These are phyloP conservation scores for Penicillium manginii DNA, from an alignment of 495 filamentous ascomycete genomes.

Conservation along the genomic window DNA sequence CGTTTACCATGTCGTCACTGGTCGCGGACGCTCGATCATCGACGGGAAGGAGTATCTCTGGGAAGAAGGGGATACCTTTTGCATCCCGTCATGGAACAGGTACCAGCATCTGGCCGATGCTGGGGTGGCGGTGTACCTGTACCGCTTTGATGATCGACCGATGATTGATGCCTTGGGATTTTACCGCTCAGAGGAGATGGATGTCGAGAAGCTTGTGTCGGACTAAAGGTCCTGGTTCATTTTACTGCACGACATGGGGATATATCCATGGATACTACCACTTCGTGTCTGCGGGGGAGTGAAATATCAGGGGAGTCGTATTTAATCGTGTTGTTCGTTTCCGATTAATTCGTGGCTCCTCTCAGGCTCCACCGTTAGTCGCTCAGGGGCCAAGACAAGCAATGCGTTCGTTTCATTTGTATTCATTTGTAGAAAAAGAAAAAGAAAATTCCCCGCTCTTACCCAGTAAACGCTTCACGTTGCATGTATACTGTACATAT, in stretches of 20 bases:
- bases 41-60: slow-evolving; percentile 35
- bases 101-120: slow-evolving; percentile 45
- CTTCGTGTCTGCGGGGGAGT: background rate
- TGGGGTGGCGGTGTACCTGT: slow-evolving; percentile 45
- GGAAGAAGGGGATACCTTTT: slow-evolving; percentile 49
- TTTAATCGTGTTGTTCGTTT: background rate
- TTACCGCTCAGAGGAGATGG: slow-evolving; percentile 41
- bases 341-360: background rate
- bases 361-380: background rate
- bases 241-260: background rate
- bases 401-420: background rate
- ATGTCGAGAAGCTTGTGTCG: slow-evolving; percentile 32
- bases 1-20: slow-evolving; percentile 47
- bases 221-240: slow-evolving; percentile 6
- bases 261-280: too few species aligned
- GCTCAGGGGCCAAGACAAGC: background rate
- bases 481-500: too few species aligned
- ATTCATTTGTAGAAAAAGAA: background rate
- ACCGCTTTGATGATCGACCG: slow-evolving; percentile 50
- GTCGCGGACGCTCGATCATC: slow-evolving; percentile 38
- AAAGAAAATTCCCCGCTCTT: background rate
- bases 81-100: slow-evolving; percentile 46
- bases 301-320: background rate
- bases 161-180: slow-evolving; percentile 50
- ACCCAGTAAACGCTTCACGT: too few species aligned